Percentiles rank a stretch among this genome's conserved stretches.
Evolutionary conservation across 768 basidiomycete species (phyloP).

Genomic region (Tylopilus cervinicoccineus): DNA sequence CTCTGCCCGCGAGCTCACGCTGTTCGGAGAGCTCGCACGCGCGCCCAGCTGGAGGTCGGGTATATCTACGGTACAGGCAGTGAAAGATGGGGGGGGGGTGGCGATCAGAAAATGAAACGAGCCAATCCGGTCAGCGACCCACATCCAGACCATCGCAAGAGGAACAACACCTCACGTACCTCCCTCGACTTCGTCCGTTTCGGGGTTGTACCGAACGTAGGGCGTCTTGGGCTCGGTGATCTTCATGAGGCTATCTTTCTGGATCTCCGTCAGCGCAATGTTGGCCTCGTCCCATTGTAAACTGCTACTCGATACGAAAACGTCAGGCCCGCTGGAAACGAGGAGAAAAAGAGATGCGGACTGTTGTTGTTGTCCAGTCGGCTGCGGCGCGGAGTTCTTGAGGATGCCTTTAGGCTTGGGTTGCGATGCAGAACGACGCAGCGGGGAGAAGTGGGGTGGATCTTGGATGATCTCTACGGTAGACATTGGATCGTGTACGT

Average conservation of each 20-base stretch:
- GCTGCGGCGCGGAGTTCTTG: constrained; percentile 65
- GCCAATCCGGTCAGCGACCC: not conserved
- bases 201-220: constrained; percentile 86
- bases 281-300: constrained; percentile 97
- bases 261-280: constrained; percentile 84
- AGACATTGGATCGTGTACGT: constrained; percentile 19
- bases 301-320: constrained; percentile 38
- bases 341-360: constrained; percentile 31
- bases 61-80: constrained; percentile 53
- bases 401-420: constrained; percentile 85
- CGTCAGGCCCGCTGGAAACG: not conserved
- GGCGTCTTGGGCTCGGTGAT: constrained; percentile 98
- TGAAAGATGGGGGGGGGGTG: not conserved
- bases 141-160: not conserved
- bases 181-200: constrained; percentile 80
- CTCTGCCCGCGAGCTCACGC: constrained; percentile 39
- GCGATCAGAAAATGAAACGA: not conserved
- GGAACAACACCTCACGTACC: constrained; percentile 44
- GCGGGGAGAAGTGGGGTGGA: constrained; percentile 42
- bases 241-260: constrained; percentile 97
- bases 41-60: constrained; percentile 65
- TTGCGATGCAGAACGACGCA: constrained; percentile 60
- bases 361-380: constrained; percentile 45
- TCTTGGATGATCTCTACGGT: constrained; percentile 34
- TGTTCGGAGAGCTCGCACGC: constrained; percentile 33